Base-by-base conservation (phyloP, 2,329 filamentous ascomycete species). In the Cladosporium sp. region DNA sequence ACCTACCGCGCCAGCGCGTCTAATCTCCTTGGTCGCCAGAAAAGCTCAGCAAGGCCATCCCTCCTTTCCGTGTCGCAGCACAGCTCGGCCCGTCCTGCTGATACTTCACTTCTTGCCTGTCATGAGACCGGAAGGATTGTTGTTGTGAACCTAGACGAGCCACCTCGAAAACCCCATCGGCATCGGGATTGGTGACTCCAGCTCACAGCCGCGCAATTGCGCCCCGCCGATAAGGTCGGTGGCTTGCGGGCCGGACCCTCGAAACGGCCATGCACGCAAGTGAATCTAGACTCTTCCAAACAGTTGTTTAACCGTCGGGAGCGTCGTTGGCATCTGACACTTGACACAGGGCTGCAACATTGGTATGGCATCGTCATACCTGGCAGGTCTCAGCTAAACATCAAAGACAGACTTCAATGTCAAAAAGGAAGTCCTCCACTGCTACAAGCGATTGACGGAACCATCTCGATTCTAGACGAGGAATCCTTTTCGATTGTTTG, bases 161-260 rank as follows among this genome's bases (percentile, higher is more conserved):
- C 22, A 27, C 22, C 22, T 27, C 22, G 22, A 9, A 27, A 27
- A 27, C 5, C 22, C 22, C 22, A 27, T 27, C 22, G 22, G 22
- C 22, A 27, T 27, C 22, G 22, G 22, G 9, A 27, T 27, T 9
- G 22, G 22, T 27, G 22, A 9, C 22, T 4, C 22, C 22, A 27
- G 5, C 22, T 27, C 5, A 27, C 22, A 27, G 22, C 22, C 22
- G 22, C 22, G 22, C 22, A 27, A 27, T 9, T 27, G 22, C 22
- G 9, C 9, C 22, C 22, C 22, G 4, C 22, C 22, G 22, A 5
- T n/a, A n/a, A 38, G 43, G 43, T 32, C 37, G 27, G 43, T 7
- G 43, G 34, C 43, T 19, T n/a, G 27, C 44, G 44, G 44, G 22
- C 36, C 44, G 44, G 22, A 48, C 44, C 44, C 40, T 40, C 24